These are phyloP conservation scores for Fusarium xylarioides DNA, from an alignment of 2,329 filamentous ascomycete species.

Conservation along the genomic window DNA sequence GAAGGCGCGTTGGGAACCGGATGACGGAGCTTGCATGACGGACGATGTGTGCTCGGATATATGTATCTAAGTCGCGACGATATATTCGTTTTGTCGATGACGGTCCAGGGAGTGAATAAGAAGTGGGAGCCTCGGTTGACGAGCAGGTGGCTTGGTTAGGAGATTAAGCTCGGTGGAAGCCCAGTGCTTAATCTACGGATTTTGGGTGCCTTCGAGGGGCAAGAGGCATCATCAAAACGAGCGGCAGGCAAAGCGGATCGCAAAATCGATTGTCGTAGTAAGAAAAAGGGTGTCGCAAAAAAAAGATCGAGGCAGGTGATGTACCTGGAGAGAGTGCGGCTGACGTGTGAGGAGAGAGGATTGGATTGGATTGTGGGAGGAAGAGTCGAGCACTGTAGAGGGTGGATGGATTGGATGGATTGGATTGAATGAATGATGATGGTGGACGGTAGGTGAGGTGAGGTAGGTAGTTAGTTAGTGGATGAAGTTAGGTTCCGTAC, in stretches of 20 bases:
- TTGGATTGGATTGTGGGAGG: slow-evolving; percentile 9
- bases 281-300: slow-evolving; percentile 3
- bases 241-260: slow-evolving; percentile 24
- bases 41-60: slow-evolving; percentile 5
- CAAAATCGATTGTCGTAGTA: slow-evolving; percentile 11
- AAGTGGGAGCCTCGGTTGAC: background rate
- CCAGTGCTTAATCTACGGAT: slow-evolving; percentile 32
- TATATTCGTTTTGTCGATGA: background rate
- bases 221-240: slow-evolving; percentile 42
- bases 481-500: background rate
- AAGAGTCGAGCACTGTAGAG: slow-evolving; percentile 11
- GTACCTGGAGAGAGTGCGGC: slow-evolving; percentile 17
- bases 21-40: slow-evolving; percentile 37
- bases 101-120: background rate
- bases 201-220: slow-evolving; percentile 41
- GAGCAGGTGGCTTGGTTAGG: background rate
- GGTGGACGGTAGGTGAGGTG: background rate
- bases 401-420: background rate
- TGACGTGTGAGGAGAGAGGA: slow-evolving; percentile 20
- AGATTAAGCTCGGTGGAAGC: slow-evolving; percentile 16
- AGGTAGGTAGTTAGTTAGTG: background rate
- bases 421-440: slow-evolving; percentile 1
- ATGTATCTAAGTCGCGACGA: slow-evolving; percentile 6
- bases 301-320: slow-evolving; percentile 1
- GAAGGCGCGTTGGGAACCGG: slow-evolving; percentile 57